Percentiles rank a stretch among this genome's conserved stretches.
Evolutionary conservation across 2,329 filamentous ascomycete genomes (phyloP).

Genomic region (Dactylonectria estremocensis): DNA sequence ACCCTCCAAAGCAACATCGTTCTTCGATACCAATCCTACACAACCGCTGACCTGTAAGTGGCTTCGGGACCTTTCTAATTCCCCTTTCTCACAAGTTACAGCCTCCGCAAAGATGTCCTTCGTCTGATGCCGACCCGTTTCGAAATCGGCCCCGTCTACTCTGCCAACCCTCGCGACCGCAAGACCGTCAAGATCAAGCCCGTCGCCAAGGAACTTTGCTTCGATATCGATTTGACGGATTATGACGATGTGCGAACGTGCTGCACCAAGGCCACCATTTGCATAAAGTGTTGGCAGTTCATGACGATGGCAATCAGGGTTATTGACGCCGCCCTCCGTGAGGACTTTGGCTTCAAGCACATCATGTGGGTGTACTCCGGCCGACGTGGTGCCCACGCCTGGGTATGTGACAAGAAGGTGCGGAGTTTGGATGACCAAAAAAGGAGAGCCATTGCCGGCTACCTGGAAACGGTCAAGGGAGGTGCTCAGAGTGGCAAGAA

Average conservation of each 20-base stretch:
- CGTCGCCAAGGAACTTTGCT: slow-evolving; percentile 93
- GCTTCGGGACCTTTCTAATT: fast-evolving
- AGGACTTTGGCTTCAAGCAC: slow-evolving; percentile 97
- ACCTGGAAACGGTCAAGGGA: slow-evolving; percentile 91
- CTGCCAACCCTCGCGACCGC: slow-evolving; percentile 91
- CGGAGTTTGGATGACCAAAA: slow-evolving; percentile 88
- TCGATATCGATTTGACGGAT: slow-evolving; percentile 99
- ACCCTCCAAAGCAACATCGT: slow-evolving; percentile 95
- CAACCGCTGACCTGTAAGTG: slow-evolving; percentile 67
- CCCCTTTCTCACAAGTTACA: slow-evolving; percentile 51
- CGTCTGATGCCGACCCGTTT: slow-evolving; percentile 92
- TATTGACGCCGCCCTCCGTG: slow-evolving; percentile 86
- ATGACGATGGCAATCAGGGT: slow-evolving; percentile 99
- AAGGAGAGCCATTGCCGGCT: slow-evolving; percentile 87
- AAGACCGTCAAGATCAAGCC: slow-evolving; percentile 91
- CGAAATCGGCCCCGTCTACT: slow-evolving; percentile 98
- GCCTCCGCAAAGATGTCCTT: slow-evolving; percentile 91
- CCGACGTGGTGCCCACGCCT: slow-evolving; percentile 95
- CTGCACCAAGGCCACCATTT: slow-evolving; percentile 94
- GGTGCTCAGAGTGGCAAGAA: slow-evolving; percentile 89
- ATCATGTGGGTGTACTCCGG: slow-evolving; percentile 99
- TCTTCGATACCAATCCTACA: slow-evolving; percentile 86
- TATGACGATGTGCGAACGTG: slow-evolving; percentile 98
- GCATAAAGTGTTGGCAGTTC: slow-evolving; percentile 94
- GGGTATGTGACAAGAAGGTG: slow-evolving; percentile 94